Evolutionary conservation across 2,329 filamentous ascomycete species (phyloP).

Genomic region (Neurospora crassa): DNA sequence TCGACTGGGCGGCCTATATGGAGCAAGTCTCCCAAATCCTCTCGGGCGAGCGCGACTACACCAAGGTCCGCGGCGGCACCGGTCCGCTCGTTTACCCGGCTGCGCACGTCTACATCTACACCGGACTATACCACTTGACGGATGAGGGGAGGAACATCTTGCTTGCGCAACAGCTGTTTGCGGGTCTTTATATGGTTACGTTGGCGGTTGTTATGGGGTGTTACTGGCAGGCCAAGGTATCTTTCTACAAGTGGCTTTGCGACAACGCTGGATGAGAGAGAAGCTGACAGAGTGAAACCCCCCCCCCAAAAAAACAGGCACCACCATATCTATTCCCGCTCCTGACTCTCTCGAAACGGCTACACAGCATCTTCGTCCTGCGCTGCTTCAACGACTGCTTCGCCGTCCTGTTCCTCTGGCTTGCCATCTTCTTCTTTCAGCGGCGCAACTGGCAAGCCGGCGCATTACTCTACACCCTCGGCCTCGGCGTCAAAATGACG

Average conservation of each 20-base stretch:
- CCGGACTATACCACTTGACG: constrained; percentile 67
- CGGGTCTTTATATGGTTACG: constrained; percentile 65
- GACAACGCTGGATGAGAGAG: background rate
- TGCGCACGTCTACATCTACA: constrained; percentile 87
- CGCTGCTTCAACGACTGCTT: constrained; percentile 95
- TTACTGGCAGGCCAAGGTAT: constrained; percentile 64
- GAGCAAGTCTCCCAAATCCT: constrained; percentile 75
- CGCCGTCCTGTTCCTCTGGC: constrained; percentile 73
- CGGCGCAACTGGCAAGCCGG: constrained; percentile 63
- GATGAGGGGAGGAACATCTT: constrained; percentile 65
- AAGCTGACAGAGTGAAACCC: background rate
- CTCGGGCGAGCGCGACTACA: constrained; percentile 81
- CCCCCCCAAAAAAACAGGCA: constrained; percentile 40
- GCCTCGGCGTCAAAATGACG: constrained; percentile 92
- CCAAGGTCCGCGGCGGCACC: constrained; percentile 74
- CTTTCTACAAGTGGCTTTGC: background rate
- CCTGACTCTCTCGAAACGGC: constrained; percentile 77
- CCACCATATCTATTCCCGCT: constrained; percentile 84
- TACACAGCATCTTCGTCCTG: constrained; percentile 89
- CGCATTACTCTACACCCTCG: constrained; percentile 63
- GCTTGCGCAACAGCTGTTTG: constrained; percentile 78
- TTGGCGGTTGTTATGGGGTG: constrained; percentile 71
- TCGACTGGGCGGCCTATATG: constrained; percentile 98
- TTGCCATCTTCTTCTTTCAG: constrained; percentile 72
- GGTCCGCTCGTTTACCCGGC: constrained; percentile 94